Evolutionary conservation across 2,329 filamentous ascomycete genomes (phyloP).

Genomic region (Talaromyces marneffei): DNA sequence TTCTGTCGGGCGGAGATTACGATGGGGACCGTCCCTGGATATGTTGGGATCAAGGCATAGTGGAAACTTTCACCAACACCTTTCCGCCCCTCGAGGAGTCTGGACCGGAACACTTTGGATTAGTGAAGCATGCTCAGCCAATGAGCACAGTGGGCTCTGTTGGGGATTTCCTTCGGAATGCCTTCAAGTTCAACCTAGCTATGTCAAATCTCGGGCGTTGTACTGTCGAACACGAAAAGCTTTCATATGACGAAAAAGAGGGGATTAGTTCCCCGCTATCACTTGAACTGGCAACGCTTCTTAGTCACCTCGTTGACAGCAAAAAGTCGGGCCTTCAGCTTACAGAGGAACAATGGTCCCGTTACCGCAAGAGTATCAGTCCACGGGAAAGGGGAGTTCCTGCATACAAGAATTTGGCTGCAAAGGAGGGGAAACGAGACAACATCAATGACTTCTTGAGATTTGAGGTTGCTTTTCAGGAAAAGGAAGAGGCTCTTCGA

Average conservation of each 20-base stretch:
- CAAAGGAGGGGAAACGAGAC: constrained; percentile 19
- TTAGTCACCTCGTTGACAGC: constrained; percentile 44
- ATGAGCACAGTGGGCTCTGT: constrained; percentile 37
- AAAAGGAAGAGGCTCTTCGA: constrained; percentile 26
- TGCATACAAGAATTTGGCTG: constrained; percentile 32
- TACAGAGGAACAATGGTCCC: constrained; percentile 34
- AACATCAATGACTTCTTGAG: constrained; percentile 44
- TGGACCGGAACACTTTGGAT: constrained; percentile 41
- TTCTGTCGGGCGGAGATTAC: constrained; percentile 60
- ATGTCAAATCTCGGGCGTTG: constrained; percentile 48
- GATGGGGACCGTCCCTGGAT: constrained; percentile 59
- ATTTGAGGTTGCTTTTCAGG: constrained; percentile 34
- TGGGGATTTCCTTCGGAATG: constrained; percentile 38
- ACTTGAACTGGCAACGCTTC: constrained; percentile 35
- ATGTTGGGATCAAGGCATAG: constrained; percentile 53
- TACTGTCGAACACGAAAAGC: constrained; percentile 46
- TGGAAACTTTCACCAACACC: constrained; percentile 49
- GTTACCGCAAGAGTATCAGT: constrained; percentile 31
- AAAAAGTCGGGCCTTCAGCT: constrained; percentile 42
- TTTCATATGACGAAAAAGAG: constrained; percentile 51
- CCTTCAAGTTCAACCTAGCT: constrained; percentile 45
- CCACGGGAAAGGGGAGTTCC: constrained; percentile 25
- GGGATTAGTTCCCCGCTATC: constrained; percentile 31
- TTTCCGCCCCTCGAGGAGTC: constrained; percentile 36
- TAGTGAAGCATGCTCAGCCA: constrained; percentile 40